phyloP scores from a whole-genome alignment of 768 basidiomycete genomes.

The Pleurotus salmoneostramineus region DNA sequence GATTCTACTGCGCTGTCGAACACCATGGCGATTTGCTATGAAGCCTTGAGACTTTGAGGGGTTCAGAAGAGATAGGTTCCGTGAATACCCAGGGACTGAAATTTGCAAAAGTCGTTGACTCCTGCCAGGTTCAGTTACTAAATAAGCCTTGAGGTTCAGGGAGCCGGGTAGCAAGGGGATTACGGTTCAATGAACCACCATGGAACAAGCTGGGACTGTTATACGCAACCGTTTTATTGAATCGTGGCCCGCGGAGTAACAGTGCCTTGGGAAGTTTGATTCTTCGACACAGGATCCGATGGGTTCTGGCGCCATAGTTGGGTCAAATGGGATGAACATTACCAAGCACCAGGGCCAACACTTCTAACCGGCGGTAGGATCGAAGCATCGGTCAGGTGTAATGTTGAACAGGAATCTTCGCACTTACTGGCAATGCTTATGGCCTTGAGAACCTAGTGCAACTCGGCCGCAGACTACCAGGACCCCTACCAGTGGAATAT shows the following conservation, averaged over 20 bases:
- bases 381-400: background rate
- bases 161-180: background rate
- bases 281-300: background rate
- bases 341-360: background rate
- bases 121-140: background rate
- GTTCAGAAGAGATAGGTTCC: background rate
- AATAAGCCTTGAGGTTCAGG: background rate
- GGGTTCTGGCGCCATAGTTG: too few relatives aligned
- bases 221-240: too few relatives aligned
- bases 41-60: background rate
- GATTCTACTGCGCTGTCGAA: background rate
- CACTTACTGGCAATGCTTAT: background rate
- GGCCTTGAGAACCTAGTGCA: too few relatives aligned
- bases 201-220: background rate
- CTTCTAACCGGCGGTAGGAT: background rate
- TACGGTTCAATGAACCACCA: background rate
- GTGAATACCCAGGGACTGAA: background rate
- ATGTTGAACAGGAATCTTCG: background rate
- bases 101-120: background rate
- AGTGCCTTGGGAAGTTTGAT: background rate
- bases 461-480: too few relatives aligned
- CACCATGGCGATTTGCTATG: background rate
- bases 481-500: too few relatives aligned
- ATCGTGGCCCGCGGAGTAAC: background rate
- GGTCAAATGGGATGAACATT: too few relatives aligned